These are phyloP conservation scores for Raffaelea arxii DNA, from an alignment of 2,329 filamentous ascomycete genomes.

Conservation along the genomic window DNA sequence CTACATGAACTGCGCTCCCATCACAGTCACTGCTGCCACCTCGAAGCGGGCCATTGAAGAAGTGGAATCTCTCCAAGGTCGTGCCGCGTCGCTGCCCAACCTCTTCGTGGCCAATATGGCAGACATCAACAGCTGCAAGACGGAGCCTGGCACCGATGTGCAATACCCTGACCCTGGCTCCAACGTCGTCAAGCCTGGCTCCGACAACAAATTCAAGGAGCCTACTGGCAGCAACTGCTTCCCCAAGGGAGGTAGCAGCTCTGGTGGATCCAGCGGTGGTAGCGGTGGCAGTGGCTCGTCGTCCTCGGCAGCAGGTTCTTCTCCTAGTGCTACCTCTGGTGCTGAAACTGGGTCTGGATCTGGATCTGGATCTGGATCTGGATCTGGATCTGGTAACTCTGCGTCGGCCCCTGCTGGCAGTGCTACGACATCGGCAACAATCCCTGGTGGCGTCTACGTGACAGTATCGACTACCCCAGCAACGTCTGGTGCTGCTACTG, in stretches of 20 bases:
- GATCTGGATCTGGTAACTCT: slow-evolving; percentile 17
- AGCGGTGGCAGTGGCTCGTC: slow-evolving; percentile 5
- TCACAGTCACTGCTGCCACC: slow-evolving; percentile 33
- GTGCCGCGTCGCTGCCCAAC: slow-evolving; percentile 31
- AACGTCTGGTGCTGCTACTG: background rate
- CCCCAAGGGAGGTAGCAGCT: slow-evolving; percentile 6
- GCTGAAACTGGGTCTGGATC: slow-evolving; percentile 16
- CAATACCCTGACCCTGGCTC: slow-evolving; percentile 17
- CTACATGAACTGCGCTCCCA: slow-evolving; percentile 59
- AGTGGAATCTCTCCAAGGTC: slow-evolving; percentile 13
- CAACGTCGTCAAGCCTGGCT: slow-evolving; percentile 15
- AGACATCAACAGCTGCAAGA: slow-evolving; percentile 20
- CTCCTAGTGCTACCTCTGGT: background rate
- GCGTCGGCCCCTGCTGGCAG: slow-evolving; percentile 2
- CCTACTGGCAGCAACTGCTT: slow-evolving; percentile 12
- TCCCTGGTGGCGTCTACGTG: slow-evolving; percentile 27
- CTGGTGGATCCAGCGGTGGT: background rate
- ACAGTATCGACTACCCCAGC: slow-evolving; percentile 19
- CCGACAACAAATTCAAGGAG: slow-evolving; percentile 9
- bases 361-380: slow-evolving; percentile 19
- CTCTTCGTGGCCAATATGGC: slow-evolving; percentile 48
- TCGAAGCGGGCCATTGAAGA: slow-evolving; percentile 9
- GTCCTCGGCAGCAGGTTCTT: background rate
- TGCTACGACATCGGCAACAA: background rate
- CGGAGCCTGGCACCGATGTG: slow-evolving; percentile 13